Conservation (phyloP, 345 rosid species). For the Dovyalis caffra region DNA sequence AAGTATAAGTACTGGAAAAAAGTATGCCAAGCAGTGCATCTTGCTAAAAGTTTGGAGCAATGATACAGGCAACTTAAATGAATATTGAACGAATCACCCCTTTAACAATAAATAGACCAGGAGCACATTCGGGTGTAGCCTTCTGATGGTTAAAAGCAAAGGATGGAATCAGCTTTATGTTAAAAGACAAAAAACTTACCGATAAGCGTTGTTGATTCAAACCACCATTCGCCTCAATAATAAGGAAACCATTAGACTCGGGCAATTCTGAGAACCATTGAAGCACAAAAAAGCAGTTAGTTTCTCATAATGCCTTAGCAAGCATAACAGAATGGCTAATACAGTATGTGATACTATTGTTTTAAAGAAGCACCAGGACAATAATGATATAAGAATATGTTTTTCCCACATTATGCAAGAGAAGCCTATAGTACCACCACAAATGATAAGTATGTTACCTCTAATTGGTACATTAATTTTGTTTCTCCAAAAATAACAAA, state of each 20-base stretch:
- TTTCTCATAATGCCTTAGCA: not conserved
- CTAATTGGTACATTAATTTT: not conserved
- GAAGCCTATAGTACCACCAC: not conserved
- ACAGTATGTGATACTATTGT: not conserved
- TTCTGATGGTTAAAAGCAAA: not conserved
- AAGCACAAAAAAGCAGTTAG: slow-evolving; percentile 26
- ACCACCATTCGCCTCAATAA: slow-evolving; percentile 96
- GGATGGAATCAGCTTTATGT: not conserved
- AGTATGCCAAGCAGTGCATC: no score
- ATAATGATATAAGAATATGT: not conserved
- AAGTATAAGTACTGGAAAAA: not conserved
- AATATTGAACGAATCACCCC: not conserved
- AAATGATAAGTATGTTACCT: not conserved
- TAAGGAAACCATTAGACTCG: slow-evolving; percentile 79
- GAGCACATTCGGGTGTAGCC: not conserved
- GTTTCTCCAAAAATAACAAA: not conserved
- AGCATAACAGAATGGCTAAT: slow-evolving; percentile 1
- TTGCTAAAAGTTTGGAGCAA: not conserved
- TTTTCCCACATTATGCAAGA: not conserved
- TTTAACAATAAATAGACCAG: not conserved
- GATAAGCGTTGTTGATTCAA: slow-evolving; percentile 97
- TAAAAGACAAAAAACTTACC: slow-evolving; percentile 47
- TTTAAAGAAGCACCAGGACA: not conserved
- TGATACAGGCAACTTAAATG: no score
- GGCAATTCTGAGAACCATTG: slow-evolving; percentile 50